A percentile compares a stretch with the other conserved stretches of the same genome.
Evolutionary conservation across 1,284 basidiomycete species (phyloP).

Genomic region (Laetiporus sulphureus): DNA sequence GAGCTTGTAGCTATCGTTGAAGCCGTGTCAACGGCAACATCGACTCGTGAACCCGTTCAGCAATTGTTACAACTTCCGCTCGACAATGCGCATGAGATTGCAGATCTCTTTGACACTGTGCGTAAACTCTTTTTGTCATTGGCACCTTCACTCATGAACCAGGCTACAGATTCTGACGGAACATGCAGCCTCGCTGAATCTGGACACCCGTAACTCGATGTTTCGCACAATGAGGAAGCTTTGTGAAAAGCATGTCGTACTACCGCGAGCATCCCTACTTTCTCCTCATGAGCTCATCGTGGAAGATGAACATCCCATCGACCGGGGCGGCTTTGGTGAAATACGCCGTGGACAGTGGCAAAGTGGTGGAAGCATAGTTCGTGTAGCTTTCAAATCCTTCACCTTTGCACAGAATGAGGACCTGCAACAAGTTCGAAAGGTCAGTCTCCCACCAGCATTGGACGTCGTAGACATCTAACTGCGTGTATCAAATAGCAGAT

Average conservation of each 20-base stretch:
- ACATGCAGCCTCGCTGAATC: not conserved
- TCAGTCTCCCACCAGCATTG: too few species aligned
- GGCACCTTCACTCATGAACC: not conserved
- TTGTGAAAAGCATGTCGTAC: not conserved
- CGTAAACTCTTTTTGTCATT: not conserved
- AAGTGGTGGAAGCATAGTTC: not conserved
- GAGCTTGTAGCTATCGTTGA: too few species aligned
- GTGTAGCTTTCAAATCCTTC: too few species aligned
- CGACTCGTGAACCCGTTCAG: too few species aligned
- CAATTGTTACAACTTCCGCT: too few species aligned
- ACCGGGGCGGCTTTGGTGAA: not conserved
- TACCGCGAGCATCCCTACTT: not conserved
- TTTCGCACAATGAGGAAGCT: not conserved
- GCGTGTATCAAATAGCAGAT: too few species aligned
- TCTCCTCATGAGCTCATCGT: not conserved
- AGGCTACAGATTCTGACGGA: not conserved
- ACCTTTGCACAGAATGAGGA: too few species aligned
- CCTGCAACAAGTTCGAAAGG: too few species aligned
- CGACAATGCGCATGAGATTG: too few species aligned
- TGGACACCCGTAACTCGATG: not conserved
- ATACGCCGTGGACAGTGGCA: not conserved
- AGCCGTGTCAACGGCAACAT: too few species aligned
- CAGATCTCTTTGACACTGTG: not conserved
- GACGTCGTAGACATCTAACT: too few species aligned
- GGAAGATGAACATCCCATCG: not conserved